Conservation (phyloP, 352 stramenopile species). For the Phytophthora hybrid region DNA sequence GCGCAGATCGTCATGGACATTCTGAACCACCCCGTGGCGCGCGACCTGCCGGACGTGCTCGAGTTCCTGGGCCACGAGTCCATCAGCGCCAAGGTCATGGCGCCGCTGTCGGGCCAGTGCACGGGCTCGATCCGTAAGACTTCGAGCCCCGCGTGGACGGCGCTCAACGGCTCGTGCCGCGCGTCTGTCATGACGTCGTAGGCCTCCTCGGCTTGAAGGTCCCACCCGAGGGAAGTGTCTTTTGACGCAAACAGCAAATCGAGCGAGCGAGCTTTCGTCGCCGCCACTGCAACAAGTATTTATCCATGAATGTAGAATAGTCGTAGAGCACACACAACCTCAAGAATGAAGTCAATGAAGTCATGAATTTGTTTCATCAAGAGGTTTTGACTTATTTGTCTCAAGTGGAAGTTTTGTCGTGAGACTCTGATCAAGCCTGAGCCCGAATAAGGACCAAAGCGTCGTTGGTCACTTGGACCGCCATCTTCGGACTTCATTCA, state of each 20-base stretch:
- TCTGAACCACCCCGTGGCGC: constrained; percentile 59
- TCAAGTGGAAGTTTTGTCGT: no score
- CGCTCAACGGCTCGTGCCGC: constrained; percentile 26
- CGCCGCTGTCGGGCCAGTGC: constrained; percentile 51
- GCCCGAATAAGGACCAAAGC: no score
- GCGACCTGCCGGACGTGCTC: constrained; percentile 66
- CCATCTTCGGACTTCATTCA: no score
- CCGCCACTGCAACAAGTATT: constrained; percentile 25
- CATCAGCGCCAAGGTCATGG: constrained; percentile 55
- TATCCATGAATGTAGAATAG: constrained; percentile 37
- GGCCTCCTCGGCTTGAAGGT: background rate
- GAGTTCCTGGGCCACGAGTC: constrained; percentile 70
- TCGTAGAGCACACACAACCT: constrained; percentile 5
- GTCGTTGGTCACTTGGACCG: no score
- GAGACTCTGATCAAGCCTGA: no score
- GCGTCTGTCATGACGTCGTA: constrained; percentile 30
- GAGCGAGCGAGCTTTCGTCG: background rate
- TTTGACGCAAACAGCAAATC: background rate
- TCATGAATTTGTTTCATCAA: constrained; percentile 8
- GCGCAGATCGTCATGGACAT: constrained; percentile 71
- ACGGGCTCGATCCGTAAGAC: constrained; percentile 81
- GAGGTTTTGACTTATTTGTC: no score
- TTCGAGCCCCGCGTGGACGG: constrained; percentile 69
- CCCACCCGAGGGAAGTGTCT: no score
- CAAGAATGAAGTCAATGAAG: constrained; percentile 10